Evolutionary conservation across 2,329 filamentous ascomycete genomes (phyloP), one percentile per base, ranked within the genome.

Genomic region (Shiraia sp.): DNA sequence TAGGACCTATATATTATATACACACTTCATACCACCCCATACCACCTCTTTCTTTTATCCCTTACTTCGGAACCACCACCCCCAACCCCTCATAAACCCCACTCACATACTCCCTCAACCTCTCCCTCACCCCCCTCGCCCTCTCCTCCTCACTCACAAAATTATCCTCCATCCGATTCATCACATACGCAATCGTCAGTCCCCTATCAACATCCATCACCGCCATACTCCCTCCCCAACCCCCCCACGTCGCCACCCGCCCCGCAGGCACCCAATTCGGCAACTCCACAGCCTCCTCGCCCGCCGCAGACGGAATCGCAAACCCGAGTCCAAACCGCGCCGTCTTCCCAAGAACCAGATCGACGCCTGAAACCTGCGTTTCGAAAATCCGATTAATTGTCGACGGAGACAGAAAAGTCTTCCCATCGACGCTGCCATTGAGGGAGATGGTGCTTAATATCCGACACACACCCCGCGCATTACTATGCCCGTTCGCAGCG

Each of bases 161-260:
- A 30, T 26, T 34, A n/a, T n/a, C n/a, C 2, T 32, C 37, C 51
- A 58, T 58, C 35, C 53, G 54, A 8, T 58, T 58, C 55, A 58
- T 56, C 13, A 49, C 31, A 34, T 58, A 58, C 1, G 36, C 28
- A 25, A 58, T 38, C 4, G 50, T 55, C 16, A 58, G 9, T 8
- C 36, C 36, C 3, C 52, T 29, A 2, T 51, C 55, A 4, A 48
- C 42, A 33, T 56, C 55, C 24, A 47, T 46, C 1, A 56, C 19
- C 8, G 36, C 46, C 13, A 49, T 31, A 15, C 44, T 49, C 2
- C 55, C 55, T 6, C 53, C 54, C 50, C 47, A 57, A 2, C 54
- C 54, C 6, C 47, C 50, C 55, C 55, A 58, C n/a, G 36, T 36
- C 10, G 36, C 47, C 6, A 49, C 31, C 35, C 32, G 31, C 2